Evolutionary conservation across 1,139 yeast species (phyloP).

Genomic region (Yamadazyma jaroonii): DNA sequence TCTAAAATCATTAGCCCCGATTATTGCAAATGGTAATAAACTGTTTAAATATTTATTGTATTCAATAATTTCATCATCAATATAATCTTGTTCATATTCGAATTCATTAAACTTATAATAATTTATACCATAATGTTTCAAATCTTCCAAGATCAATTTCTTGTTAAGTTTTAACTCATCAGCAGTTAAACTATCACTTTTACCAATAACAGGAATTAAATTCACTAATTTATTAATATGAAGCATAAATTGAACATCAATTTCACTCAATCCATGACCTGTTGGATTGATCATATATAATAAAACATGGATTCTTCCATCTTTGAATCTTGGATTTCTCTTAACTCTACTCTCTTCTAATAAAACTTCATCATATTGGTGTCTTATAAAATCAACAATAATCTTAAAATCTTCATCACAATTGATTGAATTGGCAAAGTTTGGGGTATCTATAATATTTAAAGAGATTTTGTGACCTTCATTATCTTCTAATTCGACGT

Average conservation of each 20-base stretch:
- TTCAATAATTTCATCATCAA: constrained; percentile 49
- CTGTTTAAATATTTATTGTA: constrained; percentile 46
- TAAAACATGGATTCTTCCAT: constrained; percentile 47
- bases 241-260: constrained; percentile 40
- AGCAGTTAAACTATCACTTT: constrained; percentile 41
- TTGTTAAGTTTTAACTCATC: constrained; percentile 37
- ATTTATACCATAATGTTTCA: constrained; percentile 37
- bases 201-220: constrained; percentile 41
- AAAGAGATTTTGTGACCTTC: constrained; percentile 50
- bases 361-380: constrained; percentile 48
- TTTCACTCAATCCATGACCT: constrained; percentile 45
- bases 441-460: constrained; percentile 62
- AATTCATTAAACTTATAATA: constrained; percentile 48
- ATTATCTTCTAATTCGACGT: constrained; percentile 50
- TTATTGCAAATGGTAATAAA: constrained; percentile 40
- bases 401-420: constrained; percentile 45
- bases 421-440: constrained; percentile 69
- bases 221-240: constrained; percentile 43
- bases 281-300: constrained; percentile 49
- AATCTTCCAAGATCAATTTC: constrained; percentile 40
- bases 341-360: constrained; percentile 48
- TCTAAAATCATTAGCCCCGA: constrained; percentile 45
- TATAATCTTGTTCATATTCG: constrained; percentile 46
- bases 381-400: constrained; percentile 48
- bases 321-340: constrained; percentile 47